Evolutionary conservation across 192 early-diverging fungal genomes (phyloP), one percentile per base, ranked within the genome.

Genomic region (Podila clonocystis): DNA sequence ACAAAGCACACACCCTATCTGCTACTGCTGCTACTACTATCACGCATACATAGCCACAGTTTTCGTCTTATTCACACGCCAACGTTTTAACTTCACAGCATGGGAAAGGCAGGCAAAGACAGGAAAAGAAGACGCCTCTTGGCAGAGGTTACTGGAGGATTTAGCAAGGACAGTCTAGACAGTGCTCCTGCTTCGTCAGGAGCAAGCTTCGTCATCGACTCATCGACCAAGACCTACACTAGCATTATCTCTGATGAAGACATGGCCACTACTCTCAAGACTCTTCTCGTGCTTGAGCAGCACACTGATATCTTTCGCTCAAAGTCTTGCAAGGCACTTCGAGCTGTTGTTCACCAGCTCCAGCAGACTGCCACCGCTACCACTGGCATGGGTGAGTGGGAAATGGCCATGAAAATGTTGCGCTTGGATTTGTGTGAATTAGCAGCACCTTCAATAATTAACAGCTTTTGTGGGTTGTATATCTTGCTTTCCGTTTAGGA

Each of bases 91-190:
- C 15, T 31, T 13, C 17, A 30, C 38, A 50, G 8, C 19, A 90
- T 90, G 90, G 90, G 90, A 66, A 91, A 91, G 59, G 61, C 76
- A 5, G 87, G 86, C 20, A 91, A 89, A 65, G 84, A 86, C 49
- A 72, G 85, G 28, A 89, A 91, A 75, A 72, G 86, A 20, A 84
- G 89, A 74, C 82, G 84, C 66, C 82, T 91, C 45, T 70, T 83
- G 70, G 84, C 87, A 34, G 68, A 78, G 45, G 77, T 74, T 15
- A 45, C 75, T 5, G 62, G 67, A 3, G 63, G 65, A 45, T 62
- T 62, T 6, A 59, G 62, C 9, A 38, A 59, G 6, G 24, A 50
- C 19, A 26, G 22, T 22, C 13, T n/a, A 9, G 13, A 62, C 59
- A 45, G 22, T 60, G 20, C 52, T 57, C 8, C 70, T 65, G 20